Evolutionary conservation across 352 stramenopile genomes (phyloP), one percentile per base, ranked within the genome.

Genomic region (Aphanomyces invadans): DNA sequence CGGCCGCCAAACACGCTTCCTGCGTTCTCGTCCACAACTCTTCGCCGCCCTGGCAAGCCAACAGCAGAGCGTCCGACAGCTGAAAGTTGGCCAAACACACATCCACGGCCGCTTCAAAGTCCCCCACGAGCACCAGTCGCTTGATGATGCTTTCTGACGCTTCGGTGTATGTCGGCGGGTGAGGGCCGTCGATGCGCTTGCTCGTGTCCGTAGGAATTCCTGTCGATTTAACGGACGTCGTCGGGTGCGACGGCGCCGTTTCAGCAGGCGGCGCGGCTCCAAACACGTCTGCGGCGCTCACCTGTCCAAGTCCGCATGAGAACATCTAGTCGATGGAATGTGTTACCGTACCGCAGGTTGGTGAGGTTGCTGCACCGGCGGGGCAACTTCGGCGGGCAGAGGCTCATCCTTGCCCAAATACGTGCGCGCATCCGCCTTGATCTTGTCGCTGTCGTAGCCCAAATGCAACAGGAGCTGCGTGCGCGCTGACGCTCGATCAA

Each of bases 71-170:
- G 74, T 99, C 96, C 0, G 95, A 93, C 67, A 98, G 87, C 70
- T 98, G 95, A 42, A 96, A 95, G 70, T 97, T 96, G 39, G 86
- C 80, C 64, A 99, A 87, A 63, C 96, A 99, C 73, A 85, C 97
- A 74, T 99, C 97, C 11, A 99, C 96, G 0, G 97, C 97, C 4
- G 97, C 91, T 69, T 98, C 94, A 70, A 99, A 99, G 77, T 99
- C 98, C 39, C 97, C 97, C 4, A 99, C 95, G 7, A 99, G 74
- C 23, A 99, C 76, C 1, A 96, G 91, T 71, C 97, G 80, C 80
- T 98, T 98, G 38, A 99, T 78, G 21, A 86, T 89, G 54, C 76
- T 89, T 69, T 98, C 91, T 15, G 92, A 97, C 57, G 95, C 79
- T 65, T 90, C 81, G 12, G 90, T 95, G 74, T 93, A 95, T 42